Conservation (phyloP, 192 early-diverging fungal genomes). For the Backusella liffmaniae region DNA sequence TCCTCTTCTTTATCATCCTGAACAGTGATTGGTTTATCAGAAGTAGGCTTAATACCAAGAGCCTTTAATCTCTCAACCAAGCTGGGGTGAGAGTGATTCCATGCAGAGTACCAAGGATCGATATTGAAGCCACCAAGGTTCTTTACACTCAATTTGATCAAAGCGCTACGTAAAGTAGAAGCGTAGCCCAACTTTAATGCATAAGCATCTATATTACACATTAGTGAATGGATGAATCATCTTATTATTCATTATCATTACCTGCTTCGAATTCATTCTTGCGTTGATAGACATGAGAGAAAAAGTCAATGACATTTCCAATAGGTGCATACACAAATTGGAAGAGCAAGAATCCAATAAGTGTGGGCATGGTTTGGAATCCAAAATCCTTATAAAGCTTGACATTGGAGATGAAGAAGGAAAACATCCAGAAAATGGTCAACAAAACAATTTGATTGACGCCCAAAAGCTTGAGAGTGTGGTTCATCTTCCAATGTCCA, state of each 20-base stretch:
- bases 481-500: conserved; percentile 91
- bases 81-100: conserved; percentile 90
- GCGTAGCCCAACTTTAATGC: conserved; percentile 84
- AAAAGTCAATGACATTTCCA: conserved; percentile 72
- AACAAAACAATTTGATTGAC: conserved; percentile 79
- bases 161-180: conserved; percentile 62
- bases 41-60: conserved; percentile 35
- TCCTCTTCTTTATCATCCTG: not conserved
- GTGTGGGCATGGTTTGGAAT: conserved; percentile 67
- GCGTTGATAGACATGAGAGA: conserved; percentile 77
- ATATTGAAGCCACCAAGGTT: conserved; percentile 87
- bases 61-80: conserved; percentile 83
- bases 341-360: conserved; percentile 93
- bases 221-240: no score
- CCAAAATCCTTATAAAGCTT: conserved; percentile 88
- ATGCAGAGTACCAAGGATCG: conserved; percentile 86
- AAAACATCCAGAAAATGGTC: conserved; percentile 72
- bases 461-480: conserved; percentile 74
- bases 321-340: conserved; percentile 82
- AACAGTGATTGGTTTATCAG: conserved; percentile 17
- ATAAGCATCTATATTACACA: conserved; percentile 61
- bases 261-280: conserved; percentile 90
- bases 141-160: conserved; percentile 90
- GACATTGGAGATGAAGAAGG: conserved; percentile 68
- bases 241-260: conserved; percentile 3